Percentiles rank a stretch among this genome's conserved stretches.
phyloP scores from a whole-genome alignment of 1,284 basidiomycete genomes.

The Gastroboletus turbinatus region DNA sequence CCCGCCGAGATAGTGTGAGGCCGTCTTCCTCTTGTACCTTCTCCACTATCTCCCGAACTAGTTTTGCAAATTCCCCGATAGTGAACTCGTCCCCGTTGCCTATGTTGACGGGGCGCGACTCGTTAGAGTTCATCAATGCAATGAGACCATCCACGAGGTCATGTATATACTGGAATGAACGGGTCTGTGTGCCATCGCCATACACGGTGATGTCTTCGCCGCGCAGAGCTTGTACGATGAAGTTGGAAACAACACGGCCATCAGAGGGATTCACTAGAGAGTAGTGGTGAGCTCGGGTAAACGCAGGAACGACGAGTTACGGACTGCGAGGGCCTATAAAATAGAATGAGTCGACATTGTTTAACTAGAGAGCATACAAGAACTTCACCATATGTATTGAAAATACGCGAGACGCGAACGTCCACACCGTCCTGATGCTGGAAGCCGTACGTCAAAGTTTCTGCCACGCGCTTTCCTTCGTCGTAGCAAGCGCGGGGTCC shows the following conservation, averaged over 20 bases:
- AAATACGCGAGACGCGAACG: conserved; percentile 93
- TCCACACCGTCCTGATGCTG: conserved; percentile 93
- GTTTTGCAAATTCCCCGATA: conserved; percentile 86
- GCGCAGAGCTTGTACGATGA: conserved; percentile 94
- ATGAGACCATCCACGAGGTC: conserved; percentile 84
- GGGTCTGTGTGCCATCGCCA: conserved; percentile 93
- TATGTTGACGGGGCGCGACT: conserved; percentile 92
- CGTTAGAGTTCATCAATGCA: conserved; percentile 88
- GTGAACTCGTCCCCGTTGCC: conserved; percentile 94
- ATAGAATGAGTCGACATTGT: background rate
- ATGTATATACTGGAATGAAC: conserved; percentile 94
- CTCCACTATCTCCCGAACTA: conserved; percentile 86
- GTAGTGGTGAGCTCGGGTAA: conserved; percentile 9
- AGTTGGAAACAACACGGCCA: conserved; percentile 97
- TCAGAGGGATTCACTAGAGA: conserved; percentile 91
- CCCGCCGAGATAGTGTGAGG: conserved; percentile 51
- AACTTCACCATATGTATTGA: conserved; percentile 79
- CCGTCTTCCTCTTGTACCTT: conserved; percentile 87
- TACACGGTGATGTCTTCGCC: conserved; percentile 97
- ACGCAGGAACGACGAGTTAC: conserved; percentile 17
- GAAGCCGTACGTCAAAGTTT: conserved; percentile 94
- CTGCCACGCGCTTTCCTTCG: conserved; percentile 94
- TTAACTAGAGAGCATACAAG: background rate
- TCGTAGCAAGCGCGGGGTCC: conserved; percentile 98
- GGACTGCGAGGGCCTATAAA: conserved; percentile 47